Base-by-base conservation (phyloP, 148 eudicot species). In the Pharnaceum exiguum region DNA sequence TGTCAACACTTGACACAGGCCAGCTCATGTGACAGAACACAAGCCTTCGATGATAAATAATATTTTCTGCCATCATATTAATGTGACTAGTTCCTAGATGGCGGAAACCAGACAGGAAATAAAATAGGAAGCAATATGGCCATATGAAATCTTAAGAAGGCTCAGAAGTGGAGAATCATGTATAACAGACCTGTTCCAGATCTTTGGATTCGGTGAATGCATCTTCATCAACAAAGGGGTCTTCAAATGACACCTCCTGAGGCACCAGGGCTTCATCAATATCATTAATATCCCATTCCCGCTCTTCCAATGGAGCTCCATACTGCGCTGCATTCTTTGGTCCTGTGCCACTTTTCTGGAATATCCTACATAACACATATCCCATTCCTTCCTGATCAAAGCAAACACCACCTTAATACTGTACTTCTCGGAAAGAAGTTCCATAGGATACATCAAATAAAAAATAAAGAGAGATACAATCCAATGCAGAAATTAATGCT, bases 261-360 rank as follows among this genome's bases (percentile, higher is more conserved):
- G 84, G 84, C 26, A 70, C 62, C 63, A 67, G 38, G 55, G 55
- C 77, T 45, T 63, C 64, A 16, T 12, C 31, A 49, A n/a, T n/a
- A n/a, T 73, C 79, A 48, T 83, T 80, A 30, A 71, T 73, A 44
- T 88, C 96, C 99, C 96, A 89, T 68, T 94, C 99, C 69, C 84
- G 91, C 68, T 94, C 99, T 47, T 78, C 64, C 60, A 94, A 77
- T 35, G 99, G 91, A 5, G 99, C 99, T 36, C 99, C 99, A 62
- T 89, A 89, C 55, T 77, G 75, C 72, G 86, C 99, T 38, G 96
- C 99, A 46, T 94, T 94, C 75, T 94, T 94, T 17, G 99, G 99
- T 24, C 99, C 99, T 3, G 95, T 56, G 53, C 99, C 99, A 78
- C 96, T 94, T 72, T 94, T 94, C 70, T 82, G 95, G 75, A 93